Conservation (phyloP, 768 basidiomycete genomes). For the Suillus bovinus region DNA sequence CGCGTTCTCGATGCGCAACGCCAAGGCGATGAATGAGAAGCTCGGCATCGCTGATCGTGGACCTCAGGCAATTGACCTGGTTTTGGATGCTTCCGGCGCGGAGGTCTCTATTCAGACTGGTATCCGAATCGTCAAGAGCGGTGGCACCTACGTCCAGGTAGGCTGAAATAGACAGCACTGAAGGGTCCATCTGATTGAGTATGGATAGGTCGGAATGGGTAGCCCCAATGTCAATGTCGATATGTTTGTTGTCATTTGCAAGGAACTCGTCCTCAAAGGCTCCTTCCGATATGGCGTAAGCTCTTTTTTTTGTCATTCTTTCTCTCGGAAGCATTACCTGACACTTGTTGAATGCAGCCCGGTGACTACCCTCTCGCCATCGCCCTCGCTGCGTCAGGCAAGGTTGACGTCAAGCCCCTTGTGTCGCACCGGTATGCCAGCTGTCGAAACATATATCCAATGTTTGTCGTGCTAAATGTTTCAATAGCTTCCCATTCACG, state of each 20-base stretch:
- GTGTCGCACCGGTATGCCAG: conserved; percentile 77
- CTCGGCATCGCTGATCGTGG: conserved; percentile 76
- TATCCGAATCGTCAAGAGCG: conserved; percentile 69
- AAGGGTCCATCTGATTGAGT: not conserved
- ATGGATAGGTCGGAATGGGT: conserved; percentile 81
- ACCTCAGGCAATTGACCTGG: conserved; percentile 71
- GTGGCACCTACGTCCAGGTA: conserved; percentile 75
- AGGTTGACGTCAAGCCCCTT: conserved; percentile 83
- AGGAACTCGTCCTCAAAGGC: conserved; percentile 82
- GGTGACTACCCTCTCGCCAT: conserved; percentile 88
- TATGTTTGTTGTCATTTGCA: conserved; percentile 64
- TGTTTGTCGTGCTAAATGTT: not conserved
- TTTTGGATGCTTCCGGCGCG: conserved; percentile 91
- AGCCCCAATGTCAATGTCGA: conserved; percentile 74
- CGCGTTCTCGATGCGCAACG: conserved; percentile 73
- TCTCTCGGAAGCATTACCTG: not conserved
- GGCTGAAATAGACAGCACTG: conserved; percentile 10
- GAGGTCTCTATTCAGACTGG: conserved; percentile 91
- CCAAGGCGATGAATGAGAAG: conserved; percentile 59
- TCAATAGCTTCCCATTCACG: conserved; percentile 66
- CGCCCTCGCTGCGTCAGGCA: conserved; percentile 77
- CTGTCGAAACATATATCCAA: conserved; percentile 15
- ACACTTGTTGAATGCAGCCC: conserved; percentile 43
- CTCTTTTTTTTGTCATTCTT: not conserved
- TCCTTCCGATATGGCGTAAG: conserved; percentile 90